A percentile compares a stretch with the other conserved stretches of the same genome.
phyloP scores from a whole-genome alignment of 2,329 filamentous ascomycete genomes.

The Pseudogymnoascus sp. region DNA sequence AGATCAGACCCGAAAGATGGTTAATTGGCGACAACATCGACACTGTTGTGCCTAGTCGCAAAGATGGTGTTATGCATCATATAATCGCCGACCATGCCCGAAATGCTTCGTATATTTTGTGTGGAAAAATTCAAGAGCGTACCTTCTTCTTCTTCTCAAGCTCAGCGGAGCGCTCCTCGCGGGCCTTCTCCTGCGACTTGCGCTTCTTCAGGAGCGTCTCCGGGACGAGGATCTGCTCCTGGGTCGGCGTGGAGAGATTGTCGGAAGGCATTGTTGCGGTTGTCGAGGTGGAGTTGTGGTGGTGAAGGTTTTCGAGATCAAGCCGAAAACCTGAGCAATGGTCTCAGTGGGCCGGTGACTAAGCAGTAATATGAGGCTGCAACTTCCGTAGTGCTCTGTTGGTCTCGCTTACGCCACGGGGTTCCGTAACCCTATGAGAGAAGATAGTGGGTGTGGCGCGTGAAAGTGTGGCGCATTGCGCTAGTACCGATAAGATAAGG shows the following conservation, averaged over 20 bases:
- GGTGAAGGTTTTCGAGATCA: constrained; percentile 9
- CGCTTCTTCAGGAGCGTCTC: constrained; percentile 99
- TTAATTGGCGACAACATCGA: constrained; percentile 98
- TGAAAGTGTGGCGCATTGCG: constrained; percentile 7
- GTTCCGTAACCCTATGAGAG: constrained; percentile 7
- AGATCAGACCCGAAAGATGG: constrained; percentile 99
- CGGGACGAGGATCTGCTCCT: constrained; percentile 93
- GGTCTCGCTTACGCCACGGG: constrained; percentile 7
- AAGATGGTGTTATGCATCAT: constrained; percentile 85
- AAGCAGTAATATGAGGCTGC: constrained; percentile 5
- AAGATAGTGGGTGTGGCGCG: constrained; percentile 2
- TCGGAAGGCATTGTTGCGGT: constrained; percentile 45
- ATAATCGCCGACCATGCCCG: constrained; percentile 34
- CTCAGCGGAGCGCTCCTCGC: constrained; percentile 75
- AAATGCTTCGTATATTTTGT: constrained; percentile 12
- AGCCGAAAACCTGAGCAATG: constrained; percentile 8
- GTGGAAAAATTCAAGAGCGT: constrained; percentile 18
- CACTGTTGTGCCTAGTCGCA: constrained; percentile 77
- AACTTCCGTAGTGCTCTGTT: not conserved
- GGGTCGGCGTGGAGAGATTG: constrained; percentile 59
- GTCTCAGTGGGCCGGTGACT: constrained; percentile 7
- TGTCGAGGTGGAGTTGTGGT: constrained; percentile 32
- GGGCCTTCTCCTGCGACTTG: constrained; percentile 99
- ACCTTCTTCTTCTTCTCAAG: constrained; percentile 87
- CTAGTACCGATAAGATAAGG: constrained; percentile 7